Conservation (phyloP, 768 basidiomycete species). For the Roridomyces roridus region DNA sequence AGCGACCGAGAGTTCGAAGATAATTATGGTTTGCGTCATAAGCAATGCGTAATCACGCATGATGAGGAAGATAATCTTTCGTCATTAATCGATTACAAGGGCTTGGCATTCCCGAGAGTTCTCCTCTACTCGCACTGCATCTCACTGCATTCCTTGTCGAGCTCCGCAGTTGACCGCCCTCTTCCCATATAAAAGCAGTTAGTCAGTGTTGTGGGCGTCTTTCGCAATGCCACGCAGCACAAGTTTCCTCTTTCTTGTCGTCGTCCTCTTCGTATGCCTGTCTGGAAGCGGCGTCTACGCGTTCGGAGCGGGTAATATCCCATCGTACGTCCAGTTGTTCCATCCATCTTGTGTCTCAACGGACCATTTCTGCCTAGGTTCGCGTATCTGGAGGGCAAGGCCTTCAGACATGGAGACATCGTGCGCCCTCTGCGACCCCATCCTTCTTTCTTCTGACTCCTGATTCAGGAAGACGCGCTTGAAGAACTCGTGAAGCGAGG, state of each 20-base stretch:
- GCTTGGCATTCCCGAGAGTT: no score
- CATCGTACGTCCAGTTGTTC: constrained; percentile 51
- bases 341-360: constrained; percentile 18
- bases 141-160: no score
- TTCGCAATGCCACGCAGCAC: constrained; percentile 41
- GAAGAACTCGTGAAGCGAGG: constrained; percentile 63
- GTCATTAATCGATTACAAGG: no score
- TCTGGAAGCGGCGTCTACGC: constrained; percentile 66
- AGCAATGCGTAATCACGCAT: no score
- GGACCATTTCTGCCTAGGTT: constrained; percentile 50
- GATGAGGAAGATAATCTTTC: no score
- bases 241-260: constrained; percentile 48
- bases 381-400: constrained; percentile 85
- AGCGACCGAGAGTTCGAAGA: no score
- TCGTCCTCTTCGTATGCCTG: constrained; percentile 64
- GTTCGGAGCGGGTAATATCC: constrained; percentile 89
- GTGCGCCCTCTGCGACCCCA: constrained; percentile 42
- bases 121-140: no score
- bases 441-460: constrained; percentile 31
- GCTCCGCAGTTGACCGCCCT: neutral
- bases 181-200: constrained; percentile 33
- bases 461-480: constrained; percentile 68
- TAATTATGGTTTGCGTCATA: no score
- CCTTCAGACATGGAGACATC: constrained; percentile 91
- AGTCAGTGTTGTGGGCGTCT: constrained; percentile 40